Base-by-base conservation (phyloP, 2,329 filamentous ascomycete genomes). In the Dactylella cylindrospora region DNA sequence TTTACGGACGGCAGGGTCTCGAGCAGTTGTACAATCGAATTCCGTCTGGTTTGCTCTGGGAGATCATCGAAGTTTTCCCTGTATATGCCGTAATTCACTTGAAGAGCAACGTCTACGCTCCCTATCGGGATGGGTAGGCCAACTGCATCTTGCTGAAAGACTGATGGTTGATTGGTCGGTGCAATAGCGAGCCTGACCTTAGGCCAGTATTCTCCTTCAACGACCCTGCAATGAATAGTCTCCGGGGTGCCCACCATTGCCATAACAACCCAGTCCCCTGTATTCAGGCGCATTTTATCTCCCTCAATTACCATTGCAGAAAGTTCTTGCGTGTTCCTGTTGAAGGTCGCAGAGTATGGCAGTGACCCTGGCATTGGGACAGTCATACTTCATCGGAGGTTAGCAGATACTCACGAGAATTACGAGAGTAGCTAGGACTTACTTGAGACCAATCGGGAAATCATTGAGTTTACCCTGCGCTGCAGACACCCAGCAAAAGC, bases 401-500 rank as follows among this genome's bases (percentile, higher is more conserved):
- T n/a, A 40, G 8, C 22, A 49, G 12, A 5, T 7, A 39, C 12
- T n/a, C 2, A 35, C 7, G 9, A 31, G 10, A 4, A 35, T 19
- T 12, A 7, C 23, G 23, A 15, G 20, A 12, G 29, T 15, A 13
- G 33, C n/a, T 5, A 28, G n/a, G 17, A 72, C 75, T 33, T 84
- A 68, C 15, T 76, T 76, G 46, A 84, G 76, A 1, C 82, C 82
- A 29, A 72, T 74, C 0, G 83, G 82, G 44, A 83, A 80, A 47
- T 81, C 76, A 28, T 73, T 74, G 20, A 84, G 71, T 26, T 71
- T 72, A 3, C 67, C 68, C 3, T 53, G 4, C 3, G 66, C 67
- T 4, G 83, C 76, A 39, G 82, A 80, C 9, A 75, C 70, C 69
- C 90, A 93, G 71, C 88, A 90, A 70, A 96, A 87, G 71, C 83